Evolutionary conservation across 1,284 basidiomycete species (phyloP), one percentile per base, ranked within the genome.

Genomic region (Leccinum fallax): DNA sequence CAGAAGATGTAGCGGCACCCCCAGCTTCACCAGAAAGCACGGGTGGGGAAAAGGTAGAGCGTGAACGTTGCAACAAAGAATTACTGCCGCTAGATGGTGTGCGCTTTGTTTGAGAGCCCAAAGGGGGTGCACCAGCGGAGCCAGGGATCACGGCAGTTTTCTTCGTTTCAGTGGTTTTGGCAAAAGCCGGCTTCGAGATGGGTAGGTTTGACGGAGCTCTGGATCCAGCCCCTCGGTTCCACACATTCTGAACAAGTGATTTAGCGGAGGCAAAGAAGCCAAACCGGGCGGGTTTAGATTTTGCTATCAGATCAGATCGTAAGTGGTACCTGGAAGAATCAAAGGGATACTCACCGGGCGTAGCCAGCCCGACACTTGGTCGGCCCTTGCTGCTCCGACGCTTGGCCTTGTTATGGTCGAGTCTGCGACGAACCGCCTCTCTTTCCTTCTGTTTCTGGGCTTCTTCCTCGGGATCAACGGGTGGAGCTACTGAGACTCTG

Each of bases 361-460:
- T 69, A 21, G 73, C 77, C 55, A 72, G 65, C 38, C 78, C 65
- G 49, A 81, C 71, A 67, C 83, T 84, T 52, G 77, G 76, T 62
- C 82, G 69, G 5, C 80, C 84, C 61, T 78, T 81, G 67, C 88
- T 89, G 66, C 90, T 92, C 67, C 88, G 78, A 65, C 90, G 78
- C 68, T 82, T 80, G 21, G 86, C 85, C 63, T 84, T 85, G 67
- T 81, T 87, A 13, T 80, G 74, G 59, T 90, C 87, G 5, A 92
- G 75, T 73, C 83, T 85, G 63, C 83, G 81, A 62, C 82, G 81
- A 43, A 88, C 81, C 0, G 82, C 85, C 56, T 88, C 86, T 43
- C 80, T 79, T 70, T 89, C 86, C 63, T 77, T 84, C 65, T 78
- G 67, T 65, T 78, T 75, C 58, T 56, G 66, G 65, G 75, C 76